phyloP scores from a whole-genome alignment of 2,329 filamentous ascomycete genomes.

The Drechslerella dactyloides region DNA sequence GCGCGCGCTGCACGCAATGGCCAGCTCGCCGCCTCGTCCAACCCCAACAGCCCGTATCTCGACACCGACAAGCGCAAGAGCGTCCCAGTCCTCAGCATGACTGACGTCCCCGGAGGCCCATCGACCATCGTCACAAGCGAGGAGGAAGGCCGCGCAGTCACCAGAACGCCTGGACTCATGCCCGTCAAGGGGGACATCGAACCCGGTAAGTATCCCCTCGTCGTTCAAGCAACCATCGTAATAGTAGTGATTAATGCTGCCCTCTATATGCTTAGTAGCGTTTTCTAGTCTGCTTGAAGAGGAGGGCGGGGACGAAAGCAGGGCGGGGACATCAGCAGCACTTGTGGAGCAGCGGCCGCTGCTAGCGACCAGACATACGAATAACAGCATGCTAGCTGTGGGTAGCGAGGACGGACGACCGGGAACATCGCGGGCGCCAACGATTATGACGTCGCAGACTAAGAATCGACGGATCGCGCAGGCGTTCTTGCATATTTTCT shows the following conservation, averaged over 20 bases:
- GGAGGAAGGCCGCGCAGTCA: conserved; percentile 14
- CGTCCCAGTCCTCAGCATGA: conserved; percentile 29
- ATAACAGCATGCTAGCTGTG: not conserved
- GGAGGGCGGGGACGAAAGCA: conserved; percentile 2
- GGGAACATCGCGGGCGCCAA: conserved; percentile 39
- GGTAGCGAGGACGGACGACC: conserved; percentile 27
- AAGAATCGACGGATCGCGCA: conserved; percentile 44
- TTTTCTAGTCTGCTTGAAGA: conserved; percentile 37
- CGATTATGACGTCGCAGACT: conserved; percentile 39
- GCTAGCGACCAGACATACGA: not conserved
- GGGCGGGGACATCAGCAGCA: conserved; percentile 1
- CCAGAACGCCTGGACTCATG: conserved; percentile 19
- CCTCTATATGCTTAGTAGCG: conserved; percentile 45
- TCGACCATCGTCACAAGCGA: conserved; percentile 35
- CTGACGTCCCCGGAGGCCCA: conserved; percentile 41
- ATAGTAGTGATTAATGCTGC: conserved; percentile 50
- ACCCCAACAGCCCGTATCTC: conserved; percentile 14
- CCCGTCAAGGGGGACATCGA: conserved; percentile 22
- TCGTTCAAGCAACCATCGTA: conserved; percentile 41
- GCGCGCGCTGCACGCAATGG: conserved; percentile 29
- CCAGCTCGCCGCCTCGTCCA: conserved; percentile 10
- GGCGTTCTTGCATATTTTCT: conserved; percentile 48
- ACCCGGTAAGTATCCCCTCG: conserved; percentile 47
- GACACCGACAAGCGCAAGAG: conserved; percentile 50
- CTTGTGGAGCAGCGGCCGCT: not conserved